phyloP scores from a whole-genome alignment of 192 early-diverging fungal genomes.

The Chytriomyces sp. region DNA sequence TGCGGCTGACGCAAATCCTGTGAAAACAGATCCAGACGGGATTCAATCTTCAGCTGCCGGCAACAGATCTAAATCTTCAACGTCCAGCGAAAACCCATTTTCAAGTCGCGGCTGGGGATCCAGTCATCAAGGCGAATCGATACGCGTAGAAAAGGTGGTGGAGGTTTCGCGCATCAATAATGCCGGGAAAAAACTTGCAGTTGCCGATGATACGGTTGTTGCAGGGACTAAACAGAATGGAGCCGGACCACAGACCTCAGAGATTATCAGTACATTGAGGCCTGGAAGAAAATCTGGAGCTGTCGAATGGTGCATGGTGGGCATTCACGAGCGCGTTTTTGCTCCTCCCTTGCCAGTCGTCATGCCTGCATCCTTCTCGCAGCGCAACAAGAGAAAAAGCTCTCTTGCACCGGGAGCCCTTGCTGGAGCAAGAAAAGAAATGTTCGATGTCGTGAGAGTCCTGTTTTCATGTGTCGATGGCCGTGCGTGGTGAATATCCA shows the following conservation, averaged over 20 bases:
- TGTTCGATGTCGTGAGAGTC: conserved; percentile 50
- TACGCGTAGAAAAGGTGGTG: conserved; percentile 64
- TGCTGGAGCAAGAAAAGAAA: conserved; percentile 16
- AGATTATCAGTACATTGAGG: not conserved
- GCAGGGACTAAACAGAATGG: not conserved
- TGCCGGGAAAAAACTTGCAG: not conserved
- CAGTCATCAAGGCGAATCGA: conserved; percentile 76
- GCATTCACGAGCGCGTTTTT: conserved; percentile 10
- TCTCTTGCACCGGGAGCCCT: not conserved
- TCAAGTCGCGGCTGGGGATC: conserved; percentile 70
- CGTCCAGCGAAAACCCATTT: conserved; percentile 35
- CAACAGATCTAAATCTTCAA: too few species aligned
- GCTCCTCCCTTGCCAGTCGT: not conserved
- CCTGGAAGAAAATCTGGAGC: conserved; percentile 53
- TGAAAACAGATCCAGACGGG: not conserved
- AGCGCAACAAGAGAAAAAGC: not conserved
- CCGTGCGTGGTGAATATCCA: conserved; percentile 54
- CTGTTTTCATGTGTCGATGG: conserved; percentile 60
- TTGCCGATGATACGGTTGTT: not conserved
- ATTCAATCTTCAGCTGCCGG: not conserved
- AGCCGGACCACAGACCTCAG: not conserved
- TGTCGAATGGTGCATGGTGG: conserved; percentile 44
- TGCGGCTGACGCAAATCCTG: not conserved
- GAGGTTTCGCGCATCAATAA: conserved; percentile 51
- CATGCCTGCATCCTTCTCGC: not conserved